Evolutionary conservation across 176 grass and related monocot species (phyloP), one percentile per base, ranked within the genome.

Genomic region (Oryza longistaminata): DNA sequence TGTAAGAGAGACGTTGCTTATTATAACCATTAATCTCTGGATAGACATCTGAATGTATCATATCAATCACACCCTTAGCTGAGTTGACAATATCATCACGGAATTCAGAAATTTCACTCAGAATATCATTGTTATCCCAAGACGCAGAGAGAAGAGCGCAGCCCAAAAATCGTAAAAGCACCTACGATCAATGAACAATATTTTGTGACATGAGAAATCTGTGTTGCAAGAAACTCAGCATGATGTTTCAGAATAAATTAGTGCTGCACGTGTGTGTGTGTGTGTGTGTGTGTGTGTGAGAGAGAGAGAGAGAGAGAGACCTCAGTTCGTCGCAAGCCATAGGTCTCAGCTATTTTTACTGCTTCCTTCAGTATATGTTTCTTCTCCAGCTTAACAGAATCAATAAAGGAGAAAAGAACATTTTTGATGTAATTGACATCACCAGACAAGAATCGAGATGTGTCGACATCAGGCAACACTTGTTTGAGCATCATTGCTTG

Each of bases 341-440:
- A 95, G 2, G 88, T 88, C 78, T 98, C 93, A 80, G 96, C 93
- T 81, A 98, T 74, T 68, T 90, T 87, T 44, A 95, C 81, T 66
- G 93, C 93, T 86, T 98, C 91, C 85, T 95, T 95, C 17, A 98
- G 83, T 85, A 98, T 70, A 75, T 90, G 89, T 60, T 92, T 98
- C 77, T 90, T 95, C 87, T 98, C 96, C 75, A 77, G 64, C 82
- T 95, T 95, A 29, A 93, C 74, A 8, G 89, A 88, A 58, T 92
- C 93, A 84, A 98, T 69, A 78, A 93, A 93, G 71, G 89, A 88
- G 82, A 93, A 98, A 81, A 98, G 24, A 73, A 62, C 73, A 82
- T 69, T 85, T 81, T 83, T 98, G 22, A 98, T 89, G 90, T 95
- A 98, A 75, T 81, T 83, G 15, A 48, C 84, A 73, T 98, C 88